These are phyloP conservation scores for Didymella pomorum DNA, from an alignment of 2,329 filamentous ascomycete species.

Conservation along the genomic window DNA sequence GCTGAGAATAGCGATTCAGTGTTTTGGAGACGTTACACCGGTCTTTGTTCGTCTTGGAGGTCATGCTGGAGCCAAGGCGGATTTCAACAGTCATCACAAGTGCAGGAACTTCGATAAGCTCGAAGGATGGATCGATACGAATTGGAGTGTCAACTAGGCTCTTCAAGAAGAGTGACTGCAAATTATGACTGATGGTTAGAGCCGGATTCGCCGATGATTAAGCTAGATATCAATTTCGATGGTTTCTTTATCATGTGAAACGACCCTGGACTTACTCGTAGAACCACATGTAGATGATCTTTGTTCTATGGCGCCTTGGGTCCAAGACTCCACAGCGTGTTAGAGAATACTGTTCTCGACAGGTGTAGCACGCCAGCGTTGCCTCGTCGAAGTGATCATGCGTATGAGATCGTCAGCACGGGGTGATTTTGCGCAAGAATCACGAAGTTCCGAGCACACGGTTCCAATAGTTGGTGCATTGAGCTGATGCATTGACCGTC, in stretches of 20 bases:
- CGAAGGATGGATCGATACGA: neutral
- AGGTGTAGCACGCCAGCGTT: neutral
- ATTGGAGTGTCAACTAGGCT: neutral
- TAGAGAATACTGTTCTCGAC: neutral
- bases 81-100: neutral
- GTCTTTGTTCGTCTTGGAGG: neutral
- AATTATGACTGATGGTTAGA: neutral
- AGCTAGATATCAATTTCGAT: neutral
- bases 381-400: neutral
- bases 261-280: too few species aligned
- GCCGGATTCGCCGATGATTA: too few species aligned
- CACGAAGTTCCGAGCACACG: neutral
- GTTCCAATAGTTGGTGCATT: neutral
- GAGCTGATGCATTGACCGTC: neutral
- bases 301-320: too few species aligned
- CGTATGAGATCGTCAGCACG: neutral
- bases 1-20: neutral
- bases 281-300: too few species aligned
- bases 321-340: too few species aligned
- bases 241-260: too few species aligned
- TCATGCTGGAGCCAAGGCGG: neutral
- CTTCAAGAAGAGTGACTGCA: neutral
- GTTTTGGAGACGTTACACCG: neutral
- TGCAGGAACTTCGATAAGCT: neutral
- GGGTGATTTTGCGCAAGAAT: neutral